Base-by-base conservation (phyloP, 2,329 filamentous ascomycete genomes). In the Monosporascus sp. region DNA sequence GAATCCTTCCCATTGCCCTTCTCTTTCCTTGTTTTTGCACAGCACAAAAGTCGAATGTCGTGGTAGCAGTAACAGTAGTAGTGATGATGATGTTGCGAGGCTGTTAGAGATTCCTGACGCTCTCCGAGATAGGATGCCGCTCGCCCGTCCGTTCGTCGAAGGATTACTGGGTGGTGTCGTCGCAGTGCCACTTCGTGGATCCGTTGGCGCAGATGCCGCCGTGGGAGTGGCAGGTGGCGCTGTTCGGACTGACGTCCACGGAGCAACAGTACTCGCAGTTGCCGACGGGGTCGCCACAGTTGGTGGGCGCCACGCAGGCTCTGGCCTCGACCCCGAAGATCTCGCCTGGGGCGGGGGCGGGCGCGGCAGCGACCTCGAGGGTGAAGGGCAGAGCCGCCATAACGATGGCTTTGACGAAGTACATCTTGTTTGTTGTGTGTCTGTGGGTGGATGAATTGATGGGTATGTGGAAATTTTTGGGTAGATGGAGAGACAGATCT, bases 231-330 rank as follows among this genome's bases (percentile, higher is more conserved):
- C 54, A 53, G 48, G n/a, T 18, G 11, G 22, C 25, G 51, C 51
- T 56, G 51, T 53, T 48, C n/a, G 54, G 51, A 2, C 24, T 14
- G 8, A 53, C 45, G 3, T 17, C 38, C 3, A 35, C 18, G 25
- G 41, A 3, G 51, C 54, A 56, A 45, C 54, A 56, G 39, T 53
- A 53, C 45, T 53, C 47, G 51, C 54, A 56, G 38, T 49, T 48
- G 37, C 49, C 48, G 36, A 50, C 49, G 31, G 54, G 48, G 8
- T 27, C 35, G 44, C 51, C 47, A 39, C 52, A 50, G 48, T 39
- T 49, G 37, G 48, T 44, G 22, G 51, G 48, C 6, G 50, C 38
- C 25, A 49, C 52, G 35, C 39, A 43, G 39, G 37, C 35, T 2
- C 48, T 38, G 27, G 38, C 43, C 35, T 48, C 35, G 37, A 45